Evolutionary conservation across 2,329 filamentous ascomycete species (phyloP).

Genomic region (Fusarium annulatum): DNA sequence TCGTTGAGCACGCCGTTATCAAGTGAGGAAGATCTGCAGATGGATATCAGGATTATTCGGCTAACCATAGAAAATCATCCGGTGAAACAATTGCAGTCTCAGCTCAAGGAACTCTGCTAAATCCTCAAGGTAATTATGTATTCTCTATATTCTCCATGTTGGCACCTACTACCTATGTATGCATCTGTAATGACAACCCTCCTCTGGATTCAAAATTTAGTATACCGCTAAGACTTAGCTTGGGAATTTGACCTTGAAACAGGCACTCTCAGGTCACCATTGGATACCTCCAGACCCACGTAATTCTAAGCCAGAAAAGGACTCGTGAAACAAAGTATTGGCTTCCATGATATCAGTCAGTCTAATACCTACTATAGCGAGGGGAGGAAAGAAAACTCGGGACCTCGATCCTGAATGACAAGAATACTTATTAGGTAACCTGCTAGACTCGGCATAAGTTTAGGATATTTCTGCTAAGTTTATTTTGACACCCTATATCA

Average conservation of each 20-base stretch:
- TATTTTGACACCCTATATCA: neutral
- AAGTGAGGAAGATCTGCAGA: neutral
- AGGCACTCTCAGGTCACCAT: slow-evolving; percentile 28
- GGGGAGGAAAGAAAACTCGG: neutral
- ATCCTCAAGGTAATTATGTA: neutral
- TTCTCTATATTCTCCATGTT: neutral
- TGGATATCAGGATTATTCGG: neutral
- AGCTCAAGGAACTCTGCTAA: neutral
- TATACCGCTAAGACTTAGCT: neutral
- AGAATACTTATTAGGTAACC: neutral
- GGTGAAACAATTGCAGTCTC: too few relatives aligned
- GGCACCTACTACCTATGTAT: neutral
- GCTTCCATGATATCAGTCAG: neutral
- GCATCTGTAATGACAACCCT: neutral
- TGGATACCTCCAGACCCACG: slow-evolving; percentile 20
- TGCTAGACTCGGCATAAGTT: neutral
- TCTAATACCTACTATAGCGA: neutral
- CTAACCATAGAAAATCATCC: neutral
- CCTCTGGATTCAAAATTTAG: neutral
- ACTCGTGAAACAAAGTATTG: slow-evolving; percentile 35
- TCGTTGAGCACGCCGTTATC: neutral
- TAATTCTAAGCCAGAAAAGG: slow-evolving; percentile 30
- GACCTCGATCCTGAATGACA: neutral
- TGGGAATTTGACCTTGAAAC: slow-evolving; percentile 27
- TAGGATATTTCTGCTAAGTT: neutral